Base-by-base conservation (phyloP, 164 flowering plant species). In the Magnolia kwangsiensis region DNA sequence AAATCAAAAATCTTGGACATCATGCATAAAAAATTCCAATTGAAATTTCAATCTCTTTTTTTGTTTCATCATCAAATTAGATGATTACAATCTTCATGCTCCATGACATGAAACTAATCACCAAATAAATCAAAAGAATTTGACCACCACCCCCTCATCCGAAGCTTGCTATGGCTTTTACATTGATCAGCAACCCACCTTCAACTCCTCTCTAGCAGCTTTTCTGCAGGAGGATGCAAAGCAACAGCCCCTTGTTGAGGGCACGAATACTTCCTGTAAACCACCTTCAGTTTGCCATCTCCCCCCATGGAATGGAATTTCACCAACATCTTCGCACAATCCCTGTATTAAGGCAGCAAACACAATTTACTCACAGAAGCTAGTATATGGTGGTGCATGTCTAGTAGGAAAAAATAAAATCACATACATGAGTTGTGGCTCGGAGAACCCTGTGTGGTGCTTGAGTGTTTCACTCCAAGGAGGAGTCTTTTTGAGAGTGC, bases 391-490 rank as follows among this genome's bases (percentile, higher is more conserved):
- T 37, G 45, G 7, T 37, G 45, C 45, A 37, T 37, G 45, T 37
- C 6, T 37, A 37, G 45, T 37, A 37, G 45, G 45, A 4, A 37
- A 37, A 37, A 37, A 4, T 10, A 50, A 21, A 37, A 19, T 11
- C 45, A 37, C 66, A 1, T 51, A 79, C 81, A 87, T 78, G 78
- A 95, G 79, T 71, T 94, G 94, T 59, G 83, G 7, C 75, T 94
- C 99, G 0, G 94, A 80, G 70, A 77, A 94, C 7, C 95, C 94
- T 0, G 97, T 91, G 77, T 96, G 93, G 27, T 81, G 69, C 81
- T 88, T 84, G 1, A 96, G 91, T 0, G 98, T 92, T n/a, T 88
- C 90, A 13, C 74, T 87, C 99, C 99, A 96, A 21, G 73, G 23
- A 20, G 96, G 97, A 14, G 11, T 80, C 79, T 79, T 84, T 80